Base-by-base conservation (phyloP, 2,329 filamentous ascomycete genomes). In the Phaeomoniella chlamydospora region DNA sequence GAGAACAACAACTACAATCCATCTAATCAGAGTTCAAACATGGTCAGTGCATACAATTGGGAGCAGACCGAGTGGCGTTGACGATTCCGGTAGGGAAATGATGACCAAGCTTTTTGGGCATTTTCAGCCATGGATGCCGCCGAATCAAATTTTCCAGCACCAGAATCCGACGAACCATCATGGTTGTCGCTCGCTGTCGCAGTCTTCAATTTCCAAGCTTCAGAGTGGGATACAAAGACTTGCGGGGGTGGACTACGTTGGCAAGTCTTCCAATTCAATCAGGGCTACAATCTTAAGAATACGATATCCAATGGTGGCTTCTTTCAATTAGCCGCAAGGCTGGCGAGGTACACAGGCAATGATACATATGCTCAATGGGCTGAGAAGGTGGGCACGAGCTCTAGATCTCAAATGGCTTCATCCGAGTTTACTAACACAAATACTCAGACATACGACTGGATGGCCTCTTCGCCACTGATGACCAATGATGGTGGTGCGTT, bases 161-260 rank as follows among this genome's bases (percentile, higher is more conserved):
- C 53, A 12, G 45, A 49, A 2, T 54, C 56, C 41, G 58, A 53
- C 51, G 55, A 48, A 34, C 74, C 79, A 1, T 72, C 77, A 41
- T 92, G 80, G 79, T 64, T 87, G 6, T 72, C 77, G 9, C 65
- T 88, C 18, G 77, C 70, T 1, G 77, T 83, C 53, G 77, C 76
- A 10, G 78, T 84, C 5, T 90, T 86, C 56, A 84, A 87, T 59
- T 73, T 78, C 39, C 83, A 83, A 51, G 71, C 71, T 2, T 56
- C 56, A 11, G 70, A 82, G 15, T 87, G 81, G 77, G 77, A 87
- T 44, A 59, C 56, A 10, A 50, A 58, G 1, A 64, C 61, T 2
- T 90, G 84, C 56, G 62, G 59, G 31, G 84, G 84, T 34, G 84
- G 84, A 5, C 59, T 92, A 43, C 70, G 78, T 41, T 92, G 84